Conservation (phyloP, 768 basidiomycete genomes). For the Dentipellis sp. region DNA sequence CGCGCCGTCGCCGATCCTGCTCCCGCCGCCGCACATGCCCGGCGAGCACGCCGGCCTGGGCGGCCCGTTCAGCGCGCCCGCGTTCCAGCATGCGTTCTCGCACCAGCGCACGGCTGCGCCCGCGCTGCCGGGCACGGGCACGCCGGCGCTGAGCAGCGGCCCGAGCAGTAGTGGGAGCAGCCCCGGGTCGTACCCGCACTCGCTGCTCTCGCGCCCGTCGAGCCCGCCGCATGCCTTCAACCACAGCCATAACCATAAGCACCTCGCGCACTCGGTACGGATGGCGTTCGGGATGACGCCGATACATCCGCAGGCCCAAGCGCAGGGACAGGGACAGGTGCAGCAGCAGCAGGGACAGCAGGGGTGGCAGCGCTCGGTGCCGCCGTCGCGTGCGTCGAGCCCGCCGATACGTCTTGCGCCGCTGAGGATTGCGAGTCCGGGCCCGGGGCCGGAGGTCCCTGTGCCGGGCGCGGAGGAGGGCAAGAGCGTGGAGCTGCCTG, state of each 20-base stretch:
- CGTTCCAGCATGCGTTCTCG: slow-evolving; percentile 19
- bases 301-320: slow-evolving; percentile 39
- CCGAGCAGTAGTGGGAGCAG: slow-evolving; percentile 58
- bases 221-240: slow-evolving; percentile 33
- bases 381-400: slow-evolving; percentile 52
- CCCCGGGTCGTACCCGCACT: slow-evolving; percentile 42
- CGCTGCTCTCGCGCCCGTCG: slow-evolving; percentile 43
- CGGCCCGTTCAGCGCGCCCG: slow-evolving; percentile 18
- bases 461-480: slow-evolving; percentile 6
- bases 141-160: slow-evolving; percentile 57
- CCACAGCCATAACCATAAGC: slow-evolving; percentile 35
- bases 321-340: slow-evolving; percentile 16
- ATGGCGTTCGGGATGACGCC: slow-evolving; percentile 92
- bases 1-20: slow-evolving; percentile 60
- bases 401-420: slow-evolving; percentile 71
- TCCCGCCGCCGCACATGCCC: slow-evolving; percentile 40
- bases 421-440: slow-evolving; percentile 37
- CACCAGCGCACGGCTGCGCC: slow-evolving; percentile 19
- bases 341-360: slow-evolving; percentile 5
- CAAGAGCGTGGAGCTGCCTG: slow-evolving; percentile 17
- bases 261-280: slow-evolving; percentile 78
- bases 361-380: slow-evolving; percentile 16
- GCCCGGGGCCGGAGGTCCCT: slow-evolving; percentile 8
- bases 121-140: slow-evolving; percentile 22
- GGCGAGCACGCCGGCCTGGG: slow-evolving; percentile 2